Percentiles rank a stretch among this genome's conserved stretches.
phyloP scores from a whole-genome alignment of 78 protist genomes.

The Chrysochromulina parva region DNA sequence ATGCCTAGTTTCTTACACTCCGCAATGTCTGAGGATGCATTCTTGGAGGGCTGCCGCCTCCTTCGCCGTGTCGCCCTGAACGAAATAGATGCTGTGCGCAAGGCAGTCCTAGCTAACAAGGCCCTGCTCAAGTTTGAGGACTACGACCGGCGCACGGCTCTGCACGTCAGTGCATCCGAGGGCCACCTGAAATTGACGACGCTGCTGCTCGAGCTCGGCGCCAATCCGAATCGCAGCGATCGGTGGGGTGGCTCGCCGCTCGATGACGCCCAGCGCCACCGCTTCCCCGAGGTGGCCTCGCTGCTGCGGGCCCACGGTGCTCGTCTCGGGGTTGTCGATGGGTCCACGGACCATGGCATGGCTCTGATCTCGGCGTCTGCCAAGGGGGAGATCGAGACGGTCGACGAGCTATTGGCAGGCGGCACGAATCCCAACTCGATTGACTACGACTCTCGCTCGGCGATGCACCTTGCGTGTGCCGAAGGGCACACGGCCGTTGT shows the following conservation, averaged over 20 bases:
- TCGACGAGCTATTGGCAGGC: not conserved
- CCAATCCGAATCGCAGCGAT: not conserved
- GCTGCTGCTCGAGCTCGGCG: slow-evolving; percentile 45
- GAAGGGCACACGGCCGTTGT: not conserved
- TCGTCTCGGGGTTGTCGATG: not conserved
- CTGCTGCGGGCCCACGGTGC: not conserved
- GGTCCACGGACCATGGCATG: not conserved
- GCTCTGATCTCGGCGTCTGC: not conserved
- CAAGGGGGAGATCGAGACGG: not conserved
- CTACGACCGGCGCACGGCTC: slow-evolving; percentile 74
- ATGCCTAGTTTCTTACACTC: no score
- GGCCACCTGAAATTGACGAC: slow-evolving; percentile 53
- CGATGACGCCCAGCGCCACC: not conserved
- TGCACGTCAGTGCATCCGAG: slow-evolving; percentile 74
- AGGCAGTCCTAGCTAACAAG: no score
- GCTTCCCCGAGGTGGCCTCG: not conserved
- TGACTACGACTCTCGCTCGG: slow-evolving; percentile 58
- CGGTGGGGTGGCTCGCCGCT: slow-evolving; percentile 22
- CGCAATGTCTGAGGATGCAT: no score
- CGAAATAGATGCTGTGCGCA: no score
- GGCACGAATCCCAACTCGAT: not conserved
- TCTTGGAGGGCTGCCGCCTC: no score
- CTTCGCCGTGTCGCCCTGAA: no score
- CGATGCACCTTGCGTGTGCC: slow-evolving; percentile 69
- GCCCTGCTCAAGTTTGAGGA: slow-evolving; percentile 34